Conservation (phyloP, 441 rosid genomes). For the Euphorbia schlechtendalii region DNA sequence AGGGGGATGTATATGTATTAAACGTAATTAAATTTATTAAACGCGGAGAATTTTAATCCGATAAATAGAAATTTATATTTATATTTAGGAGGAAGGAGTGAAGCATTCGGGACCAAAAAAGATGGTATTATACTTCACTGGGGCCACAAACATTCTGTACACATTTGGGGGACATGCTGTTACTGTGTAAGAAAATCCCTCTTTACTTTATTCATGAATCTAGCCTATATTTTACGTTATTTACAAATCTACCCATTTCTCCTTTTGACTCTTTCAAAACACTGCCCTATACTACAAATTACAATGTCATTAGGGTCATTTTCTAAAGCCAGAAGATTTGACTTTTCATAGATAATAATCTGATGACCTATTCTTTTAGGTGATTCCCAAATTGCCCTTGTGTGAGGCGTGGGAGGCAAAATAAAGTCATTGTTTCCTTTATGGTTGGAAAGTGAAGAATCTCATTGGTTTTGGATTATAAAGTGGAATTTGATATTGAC, state of each 20-base stretch:
- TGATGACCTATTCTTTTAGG: not conserved
- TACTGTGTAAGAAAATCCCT: constrained; percentile 70
- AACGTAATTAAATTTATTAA: no score
- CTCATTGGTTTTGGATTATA: constrained; percentile 23
- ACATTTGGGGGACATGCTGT: constrained; percentile 99
- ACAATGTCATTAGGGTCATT: no score
- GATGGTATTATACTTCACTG: constrained; percentile 88
- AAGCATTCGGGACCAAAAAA: constrained; percentile 70
- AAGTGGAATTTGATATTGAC: no score
- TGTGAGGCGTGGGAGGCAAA: constrained; percentile 33
- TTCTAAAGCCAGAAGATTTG: no score
- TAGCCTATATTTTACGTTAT: constrained; percentile 29
- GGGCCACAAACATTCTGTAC: no score
- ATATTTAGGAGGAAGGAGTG: constrained; percentile 54
- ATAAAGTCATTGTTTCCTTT: constrained; percentile 19
- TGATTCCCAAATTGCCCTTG: constrained; percentile 22
- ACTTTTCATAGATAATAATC: constrained; percentile 7
- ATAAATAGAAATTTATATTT: no score
- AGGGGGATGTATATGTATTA: no score
- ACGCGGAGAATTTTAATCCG: no score
- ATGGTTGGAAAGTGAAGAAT: constrained; percentile 30
- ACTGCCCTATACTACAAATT: no score
- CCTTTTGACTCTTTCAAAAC: no score
- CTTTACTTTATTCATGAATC: not conserved
- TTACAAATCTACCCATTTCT: constrained; percentile 12